Conservation (phyloP, 441 rosid species). For the California macrophylla region DNA sequence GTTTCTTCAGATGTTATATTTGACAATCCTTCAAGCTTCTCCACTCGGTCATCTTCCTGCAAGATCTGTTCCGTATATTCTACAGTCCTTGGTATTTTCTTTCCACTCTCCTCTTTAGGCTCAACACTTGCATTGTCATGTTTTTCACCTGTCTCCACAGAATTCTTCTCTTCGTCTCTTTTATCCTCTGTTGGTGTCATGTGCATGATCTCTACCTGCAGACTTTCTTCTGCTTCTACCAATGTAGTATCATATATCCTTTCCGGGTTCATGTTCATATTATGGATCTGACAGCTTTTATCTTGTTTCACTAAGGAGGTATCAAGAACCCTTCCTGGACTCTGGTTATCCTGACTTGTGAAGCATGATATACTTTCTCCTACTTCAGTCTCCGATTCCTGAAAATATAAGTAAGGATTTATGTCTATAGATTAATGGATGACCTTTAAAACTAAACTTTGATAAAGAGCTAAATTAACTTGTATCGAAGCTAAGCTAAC, state of each 20-base stretch:
- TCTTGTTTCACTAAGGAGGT: background rate
- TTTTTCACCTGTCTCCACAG: background rate
- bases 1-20: slow-evolving; percentile 9
- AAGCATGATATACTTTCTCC: background rate
- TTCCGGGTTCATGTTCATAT: background rate
- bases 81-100: background rate
- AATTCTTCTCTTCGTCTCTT: background rate
- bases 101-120: background rate
- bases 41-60: slow-evolving; percentile 11
- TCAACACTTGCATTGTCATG: too few relatives aligned
- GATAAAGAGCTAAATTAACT: background rate
- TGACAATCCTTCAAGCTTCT: background rate
- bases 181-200: background rate
- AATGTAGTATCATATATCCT: background rate
- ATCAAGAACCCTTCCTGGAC: background rate
- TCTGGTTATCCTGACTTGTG: background rate
- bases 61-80: background rate
- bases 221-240: background rate
- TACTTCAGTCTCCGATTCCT: background rate
- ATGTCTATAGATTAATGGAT: background rate
- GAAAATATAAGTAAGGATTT: background rate
- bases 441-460: background rate
- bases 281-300: background rate
- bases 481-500: background rate
- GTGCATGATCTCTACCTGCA: background rate